Base-by-base conservation (phyloP, 306 rosid genomes). In the Vigna hirtella region DNA sequence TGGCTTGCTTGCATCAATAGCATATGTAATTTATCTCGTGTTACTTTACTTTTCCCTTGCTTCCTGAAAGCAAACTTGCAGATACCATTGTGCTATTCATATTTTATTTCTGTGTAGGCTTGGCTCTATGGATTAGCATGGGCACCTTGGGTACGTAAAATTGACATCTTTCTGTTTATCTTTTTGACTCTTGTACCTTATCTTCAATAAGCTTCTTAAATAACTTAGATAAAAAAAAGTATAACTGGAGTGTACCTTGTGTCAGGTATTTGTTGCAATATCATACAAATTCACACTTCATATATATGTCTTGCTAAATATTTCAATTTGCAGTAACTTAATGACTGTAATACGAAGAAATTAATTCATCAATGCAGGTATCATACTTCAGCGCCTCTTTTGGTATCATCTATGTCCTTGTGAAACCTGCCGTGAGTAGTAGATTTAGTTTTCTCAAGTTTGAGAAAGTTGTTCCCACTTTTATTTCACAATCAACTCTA, bases 41-140 rank as follows among this genome's bases (percentile, higher is more conserved):
- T 38, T 66, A 70, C 50, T 40, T 49, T 62, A 13, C 70, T 65
- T 43, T 45, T 36, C 20, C 32, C 22, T 63, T 64, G 61, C 66
- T 63, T 38, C 61, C 45, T 30, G 32, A 40, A 66, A 67, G 26
- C 57, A 65, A 65, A 47, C 22, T 53, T 38, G 28, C 40, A 40
- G 10, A 34, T 71, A 65, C n/a, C 62, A 26, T 77, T 48, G 50
- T 26, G 16, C 61, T 65, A 4, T 22, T 64, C 65, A 17, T 53
- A 24, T 64, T 34, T n/a, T 72, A 61, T 78, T 42, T 38, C 28
- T 83, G 24, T 52, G 67, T 73, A 93, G 98, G 94, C 92, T 68
- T 82, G 87, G 90, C 88, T 90, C 70, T 82, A 88, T 79, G 98
- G 98, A 72, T 80, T 93, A 75, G 96, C 98, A 79, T 93, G 96